These are phyloP conservation scores for Phytophthora hybrid DNA, from an alignment of 352 stramenopile genomes.

Conservation along the genomic window DNA sequence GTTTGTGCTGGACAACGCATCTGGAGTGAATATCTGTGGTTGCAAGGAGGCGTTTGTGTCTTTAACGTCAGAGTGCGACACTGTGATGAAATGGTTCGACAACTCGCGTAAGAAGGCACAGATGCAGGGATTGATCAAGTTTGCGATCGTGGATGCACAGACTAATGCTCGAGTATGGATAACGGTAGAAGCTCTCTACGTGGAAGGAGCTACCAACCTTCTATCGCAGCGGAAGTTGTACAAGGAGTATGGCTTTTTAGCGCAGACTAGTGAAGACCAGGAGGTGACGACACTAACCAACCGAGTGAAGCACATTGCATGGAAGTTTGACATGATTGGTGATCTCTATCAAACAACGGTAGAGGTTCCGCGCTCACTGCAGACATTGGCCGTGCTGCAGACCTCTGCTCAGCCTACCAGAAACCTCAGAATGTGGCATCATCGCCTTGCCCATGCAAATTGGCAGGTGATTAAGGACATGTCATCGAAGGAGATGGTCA, in stretches of 20 bases:
- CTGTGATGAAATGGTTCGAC: conserved; percentile 14
- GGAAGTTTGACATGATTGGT: neutral
- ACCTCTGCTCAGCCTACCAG: neutral
- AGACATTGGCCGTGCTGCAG: neutral
- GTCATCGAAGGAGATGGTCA: neutral
- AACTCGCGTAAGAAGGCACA: neutral
- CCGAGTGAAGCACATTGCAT: neutral
- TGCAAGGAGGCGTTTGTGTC: conserved; percentile 12
- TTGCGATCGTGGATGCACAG: neutral
- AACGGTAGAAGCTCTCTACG: neutral
- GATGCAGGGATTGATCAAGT: neutral
- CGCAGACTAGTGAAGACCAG: neutral
- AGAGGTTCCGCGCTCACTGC: neutral
- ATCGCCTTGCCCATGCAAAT: neutral
- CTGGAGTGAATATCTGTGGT: conserved; percentile 19
- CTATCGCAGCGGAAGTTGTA: neutral
- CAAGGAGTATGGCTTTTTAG: neutral
- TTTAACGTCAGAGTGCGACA: conserved; percentile 12
- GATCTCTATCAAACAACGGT: neutral
- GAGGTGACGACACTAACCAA: neutral
- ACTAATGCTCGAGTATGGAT: neutral
- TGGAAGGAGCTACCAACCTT: neutral
- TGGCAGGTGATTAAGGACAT: neutral
- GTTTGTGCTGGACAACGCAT: conserved; percentile 19
- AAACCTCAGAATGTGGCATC: neutral